Percentiles rank a stretch among this genome's conserved stretches.
These are phyloP conservation scores for Protomyces gravidus DNA, from an alignment of 1,139 yeast species.

Conservation along the genomic window DNA sequence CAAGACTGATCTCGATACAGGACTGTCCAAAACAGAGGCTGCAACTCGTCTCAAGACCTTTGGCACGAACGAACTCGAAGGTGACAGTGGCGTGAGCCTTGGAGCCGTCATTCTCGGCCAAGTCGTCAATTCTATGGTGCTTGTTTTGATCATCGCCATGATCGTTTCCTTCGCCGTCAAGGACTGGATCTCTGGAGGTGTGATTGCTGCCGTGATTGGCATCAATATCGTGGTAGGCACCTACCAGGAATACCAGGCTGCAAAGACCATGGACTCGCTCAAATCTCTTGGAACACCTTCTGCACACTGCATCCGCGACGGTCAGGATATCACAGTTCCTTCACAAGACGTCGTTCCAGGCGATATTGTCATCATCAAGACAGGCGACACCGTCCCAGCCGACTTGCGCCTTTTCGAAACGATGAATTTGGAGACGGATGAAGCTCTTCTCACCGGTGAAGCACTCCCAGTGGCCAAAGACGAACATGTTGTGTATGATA, in stretches of 20 bases:
- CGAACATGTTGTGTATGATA: slow-evolving; percentile 46
- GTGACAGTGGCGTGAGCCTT: slow-evolving; percentile 56
- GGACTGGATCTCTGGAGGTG: slow-evolving; percentile 84
- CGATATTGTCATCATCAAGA: slow-evolving; percentile 60
- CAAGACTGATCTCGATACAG: slow-evolving; percentile 41
- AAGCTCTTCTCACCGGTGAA: slow-evolving; percentile 76
- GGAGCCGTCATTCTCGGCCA: slow-evolving; percentile 61
- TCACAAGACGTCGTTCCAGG: slow-evolving; percentile 76
- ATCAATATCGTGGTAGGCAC: slow-evolving; percentile 68
- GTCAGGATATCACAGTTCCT: slow-evolving; percentile 55
- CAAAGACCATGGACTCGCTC: slow-evolving; percentile 74
- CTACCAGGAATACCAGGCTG: slow-evolving; percentile 68
- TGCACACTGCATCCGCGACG: slow-evolving; percentile 64
- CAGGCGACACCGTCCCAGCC: slow-evolving; percentile 79
- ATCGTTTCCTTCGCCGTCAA: slow-evolving; percentile 66
- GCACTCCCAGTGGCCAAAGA: slow-evolving; percentile 68
- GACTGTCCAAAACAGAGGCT: slow-evolving; percentile 49
- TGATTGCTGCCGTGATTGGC: slow-evolving; percentile 63
- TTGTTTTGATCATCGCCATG: slow-evolving; percentile 70
- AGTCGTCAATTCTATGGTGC: slow-evolving; percentile 73
- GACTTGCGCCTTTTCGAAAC: slow-evolving; percentile 60
- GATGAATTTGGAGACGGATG: slow-evolving; percentile 73
- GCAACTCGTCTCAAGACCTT: slow-evolving; percentile 40
- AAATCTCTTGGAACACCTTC: slow-evolving; percentile 66
- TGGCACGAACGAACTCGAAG: slow-evolving; percentile 64